Percentiles rank a stretch among this genome's conserved stretches.
These are phyloP conservation scores for Clonostachys byssicola DNA, from an alignment of 2,329 filamentous ascomycete species.

Conservation along the genomic window DNA sequence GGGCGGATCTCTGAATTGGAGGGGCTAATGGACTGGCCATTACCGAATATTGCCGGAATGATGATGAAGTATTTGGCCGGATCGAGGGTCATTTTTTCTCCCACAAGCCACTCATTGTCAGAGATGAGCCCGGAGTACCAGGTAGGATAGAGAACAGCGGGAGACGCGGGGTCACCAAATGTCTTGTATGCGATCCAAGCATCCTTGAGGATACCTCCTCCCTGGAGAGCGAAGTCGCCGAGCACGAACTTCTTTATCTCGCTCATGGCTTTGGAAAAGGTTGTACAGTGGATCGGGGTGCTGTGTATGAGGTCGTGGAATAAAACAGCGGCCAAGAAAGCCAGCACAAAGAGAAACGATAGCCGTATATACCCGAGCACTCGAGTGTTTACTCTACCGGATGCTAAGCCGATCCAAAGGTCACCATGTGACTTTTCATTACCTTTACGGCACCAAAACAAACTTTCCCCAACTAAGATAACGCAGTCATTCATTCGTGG, in stretches of 20 bases:
- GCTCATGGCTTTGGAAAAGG: not conserved
- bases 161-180: conserved; percentile 57
- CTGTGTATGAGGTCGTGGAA: not conserved
- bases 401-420: too few relatives aligned
- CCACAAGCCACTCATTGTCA: conserved; percentile 74
- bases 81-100: conserved; percentile 58
- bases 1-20: conserved; percentile 34
- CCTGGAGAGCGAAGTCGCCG: conserved; percentile 64
- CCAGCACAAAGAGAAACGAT: not conserved
- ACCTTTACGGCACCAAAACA: too few relatives aligned
- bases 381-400: too few relatives aligned
- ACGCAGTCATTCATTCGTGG: too few relatives aligned
- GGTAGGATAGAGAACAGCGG: conserved; percentile 71
- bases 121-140: conserved; percentile 64
- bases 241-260: conserved; percentile 38
- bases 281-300: not conserved
- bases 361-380: too few relatives aligned
- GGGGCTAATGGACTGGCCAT: conserved; percentile 48
- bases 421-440: too few relatives aligned
- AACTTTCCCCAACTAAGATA: too few relatives aligned
- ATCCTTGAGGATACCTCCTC: conserved; percentile 54
- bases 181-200: conserved; percentile 76
- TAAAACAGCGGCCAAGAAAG: not conserved
- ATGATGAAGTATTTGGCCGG: conserved; percentile 49
- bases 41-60: conserved; percentile 45